phyloP scores from a whole-genome alignment of 495 filamentous ascomycete genomes.

The Corynascus novoguineensis region DNA sequence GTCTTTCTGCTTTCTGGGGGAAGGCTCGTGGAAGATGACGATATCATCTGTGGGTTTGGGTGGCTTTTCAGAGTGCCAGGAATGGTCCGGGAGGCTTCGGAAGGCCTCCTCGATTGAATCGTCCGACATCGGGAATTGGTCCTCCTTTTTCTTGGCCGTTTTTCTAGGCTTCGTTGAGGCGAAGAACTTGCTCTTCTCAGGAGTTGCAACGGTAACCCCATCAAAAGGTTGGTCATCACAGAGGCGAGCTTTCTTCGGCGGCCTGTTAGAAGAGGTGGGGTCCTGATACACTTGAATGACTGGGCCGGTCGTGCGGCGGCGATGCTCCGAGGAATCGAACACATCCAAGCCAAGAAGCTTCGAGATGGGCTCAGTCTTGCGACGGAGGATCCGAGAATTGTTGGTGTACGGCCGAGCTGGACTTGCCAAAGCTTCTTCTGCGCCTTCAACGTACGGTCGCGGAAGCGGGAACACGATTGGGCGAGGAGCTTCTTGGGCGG shows the following conservation, averaged over 20 bases:
- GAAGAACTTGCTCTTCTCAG: constrained; percentile 42
- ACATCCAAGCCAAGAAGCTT: constrained; percentile 29
- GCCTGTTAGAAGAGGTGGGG: constrained; percentile 27
- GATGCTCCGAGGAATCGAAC: constrained; percentile 21
- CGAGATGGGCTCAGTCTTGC: constrained; percentile 38
- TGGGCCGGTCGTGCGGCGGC: constrained; percentile 32
- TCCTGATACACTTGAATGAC: constrained; percentile 22
- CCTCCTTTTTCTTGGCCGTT: constrained; percentile 10
- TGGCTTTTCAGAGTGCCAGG: background rate
- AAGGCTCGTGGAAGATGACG: constrained; percentile 26
- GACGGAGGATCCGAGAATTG: constrained; percentile 26
- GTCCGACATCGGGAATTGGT: constrained; percentile 40
- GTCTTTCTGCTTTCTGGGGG: background rate
- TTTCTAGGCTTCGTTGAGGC: constrained; percentile 20
- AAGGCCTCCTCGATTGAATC: constrained; percentile 44
- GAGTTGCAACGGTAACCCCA: constrained; percentile 17
- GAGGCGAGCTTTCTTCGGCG: constrained; percentile 47
- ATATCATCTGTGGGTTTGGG: constrained; percentile 18
- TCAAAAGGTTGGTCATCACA: constrained; percentile 34
- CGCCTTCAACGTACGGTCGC: constrained; percentile 41
- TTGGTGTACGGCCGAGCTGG: constrained; percentile 24
- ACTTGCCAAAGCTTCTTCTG: constrained; percentile 3
- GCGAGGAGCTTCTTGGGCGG: constrained; percentile 29
- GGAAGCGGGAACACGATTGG: constrained; percentile 45
- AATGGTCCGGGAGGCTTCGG: constrained; percentile 36